Evolutionary conservation across 208 protist genomes (phyloP).

Genomic region (Entamoeba histolytica): DNA sequence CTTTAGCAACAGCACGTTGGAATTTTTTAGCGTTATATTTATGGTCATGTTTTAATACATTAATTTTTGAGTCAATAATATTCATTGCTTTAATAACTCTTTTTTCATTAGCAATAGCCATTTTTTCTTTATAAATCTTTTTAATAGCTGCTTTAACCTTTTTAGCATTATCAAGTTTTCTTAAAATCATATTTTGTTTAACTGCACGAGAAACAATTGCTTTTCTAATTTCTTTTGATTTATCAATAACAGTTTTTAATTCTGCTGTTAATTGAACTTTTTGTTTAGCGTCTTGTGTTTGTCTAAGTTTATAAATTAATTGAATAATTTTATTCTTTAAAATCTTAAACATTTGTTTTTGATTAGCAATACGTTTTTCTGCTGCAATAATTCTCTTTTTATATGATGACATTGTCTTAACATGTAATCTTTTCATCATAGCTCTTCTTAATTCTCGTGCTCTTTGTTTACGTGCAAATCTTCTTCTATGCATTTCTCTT

Average conservation of each 20-base stretch:
- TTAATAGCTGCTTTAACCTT: background rate
- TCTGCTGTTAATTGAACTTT: background rate
- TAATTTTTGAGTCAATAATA: background rate
- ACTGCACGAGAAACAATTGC: background rate
- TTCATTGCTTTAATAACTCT: background rate
- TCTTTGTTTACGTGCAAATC: background rate
- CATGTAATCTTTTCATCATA: background rate
- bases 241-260: background rate
- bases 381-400: background rate
- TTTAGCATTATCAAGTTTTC: background rate
- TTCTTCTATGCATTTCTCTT: background rate
- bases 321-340: background rate
- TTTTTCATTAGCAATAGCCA: background rate
- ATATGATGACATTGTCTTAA: background rate
- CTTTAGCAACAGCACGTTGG: background rate
- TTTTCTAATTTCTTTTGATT: background rate
- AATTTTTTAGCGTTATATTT: background rate
- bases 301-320: background rate
- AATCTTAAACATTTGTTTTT: background rate
- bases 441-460: background rate
- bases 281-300: background rate
- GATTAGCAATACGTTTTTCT: background rate
- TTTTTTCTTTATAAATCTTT: background rate
- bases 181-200: background rate
- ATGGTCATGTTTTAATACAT: background rate